These are phyloP conservation scores for Daldinia caldariorum DNA, from an alignment of 495 filamentous ascomycete genomes.

Conservation along the genomic window DNA sequence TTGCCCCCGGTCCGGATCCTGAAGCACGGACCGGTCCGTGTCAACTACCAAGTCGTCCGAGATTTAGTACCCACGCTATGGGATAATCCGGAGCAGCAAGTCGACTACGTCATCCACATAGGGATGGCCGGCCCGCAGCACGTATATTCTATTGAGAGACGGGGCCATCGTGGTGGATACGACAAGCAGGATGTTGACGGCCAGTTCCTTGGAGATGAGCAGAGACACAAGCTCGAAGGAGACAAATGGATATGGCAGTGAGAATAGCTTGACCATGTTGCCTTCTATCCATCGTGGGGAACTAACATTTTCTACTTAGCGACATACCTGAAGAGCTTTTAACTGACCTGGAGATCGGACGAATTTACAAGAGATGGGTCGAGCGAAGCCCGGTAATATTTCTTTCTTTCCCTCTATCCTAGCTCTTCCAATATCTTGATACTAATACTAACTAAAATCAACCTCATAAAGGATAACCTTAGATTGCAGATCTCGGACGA, in stretches of 20 bases:
- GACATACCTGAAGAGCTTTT: slow-evolving; percentile 47
- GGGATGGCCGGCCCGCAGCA: slow-evolving; percentile 78
- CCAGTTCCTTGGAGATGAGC: slow-evolving; percentile 62
- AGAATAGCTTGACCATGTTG: slow-evolving; percentile 14
- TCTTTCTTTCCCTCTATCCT: neutral
- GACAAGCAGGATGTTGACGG: slow-evolving; percentile 73
- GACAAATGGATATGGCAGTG: slow-evolving; percentile 59
- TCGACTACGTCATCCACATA: slow-evolving; percentile 78
- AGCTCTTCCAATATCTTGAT: slow-evolving; percentile 3
- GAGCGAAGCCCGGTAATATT: slow-evolving; percentile 51
- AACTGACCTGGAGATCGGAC: slow-evolving; percentile 62
- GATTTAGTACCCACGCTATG: slow-evolving; percentile 69
- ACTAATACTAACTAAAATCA: neutral
- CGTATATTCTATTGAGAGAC: slow-evolving; percentile 75
- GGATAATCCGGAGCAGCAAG: slow-evolving; percentile 51
- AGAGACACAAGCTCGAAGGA: slow-evolving; percentile 49
- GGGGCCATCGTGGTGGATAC: slow-evolving; percentile 82
- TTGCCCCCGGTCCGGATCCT: slow-evolving; percentile 69
- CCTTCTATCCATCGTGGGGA: neutral
- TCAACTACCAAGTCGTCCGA: slow-evolving; percentile 73
- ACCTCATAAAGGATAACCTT: slow-evolving; percentile 46
- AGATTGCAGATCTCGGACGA: slow-evolving; percentile 76
- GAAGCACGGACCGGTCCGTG: slow-evolving; percentile 70
- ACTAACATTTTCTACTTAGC: slow-evolving; percentile 11
- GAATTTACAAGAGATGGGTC: slow-evolving; percentile 67